Percentiles rank a stretch among this genome's conserved stretches.
Evolutionary conservation across 805 yeast species (phyloP).

Genomic region (Komagataella phaffii): DNA sequence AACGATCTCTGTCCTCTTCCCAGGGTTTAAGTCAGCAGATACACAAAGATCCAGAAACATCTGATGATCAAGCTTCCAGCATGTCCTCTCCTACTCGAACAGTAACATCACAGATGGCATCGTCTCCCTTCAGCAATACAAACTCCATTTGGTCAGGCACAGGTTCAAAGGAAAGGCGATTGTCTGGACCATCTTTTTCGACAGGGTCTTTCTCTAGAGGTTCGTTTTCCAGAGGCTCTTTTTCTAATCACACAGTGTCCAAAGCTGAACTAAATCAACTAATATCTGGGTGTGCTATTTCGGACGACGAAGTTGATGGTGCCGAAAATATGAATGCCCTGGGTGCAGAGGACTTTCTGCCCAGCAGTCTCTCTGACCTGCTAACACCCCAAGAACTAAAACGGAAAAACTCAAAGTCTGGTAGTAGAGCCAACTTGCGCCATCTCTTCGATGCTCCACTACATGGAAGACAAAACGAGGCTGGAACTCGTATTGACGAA

Average conservation of each 20-base stretch:
- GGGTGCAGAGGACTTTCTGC: conserved; percentile 68
- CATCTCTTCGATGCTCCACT: background rate
- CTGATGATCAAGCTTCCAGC: conserved; percentile 3
- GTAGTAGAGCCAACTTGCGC: conserved; percentile 5
- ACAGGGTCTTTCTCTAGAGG: conserved; percentile 4
- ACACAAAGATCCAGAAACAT: conserved; percentile 7
- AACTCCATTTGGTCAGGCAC: conserved; percentile 11
- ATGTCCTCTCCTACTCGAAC: background rate
- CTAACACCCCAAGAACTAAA: conserved; percentile 71
- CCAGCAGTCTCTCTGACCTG: conserved; percentile 67
- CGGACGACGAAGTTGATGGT: conserved; percentile 7
- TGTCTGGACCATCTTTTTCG: background rate
- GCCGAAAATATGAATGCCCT: conserved; percentile 1
- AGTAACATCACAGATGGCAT: conserved; percentile 3
- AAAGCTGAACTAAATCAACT: background rate
- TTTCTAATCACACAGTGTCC: background rate
- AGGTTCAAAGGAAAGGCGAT: background rate
- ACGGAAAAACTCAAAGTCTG: conserved; percentile 51
- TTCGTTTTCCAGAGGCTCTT: background rate
- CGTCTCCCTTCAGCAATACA: conserved; percentile 12
- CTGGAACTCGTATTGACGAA: conserved; percentile 18
- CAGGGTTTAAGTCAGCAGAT: conserved; percentile 1
- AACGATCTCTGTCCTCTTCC: background rate
- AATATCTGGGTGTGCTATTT: conserved; percentile 5
- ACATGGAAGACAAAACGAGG: conserved; percentile 19